These are phyloP conservation scores for Neurospora sublineolata DNA, from an alignment of 495 filamentous ascomycete species.

Conservation along the genomic window DNA sequence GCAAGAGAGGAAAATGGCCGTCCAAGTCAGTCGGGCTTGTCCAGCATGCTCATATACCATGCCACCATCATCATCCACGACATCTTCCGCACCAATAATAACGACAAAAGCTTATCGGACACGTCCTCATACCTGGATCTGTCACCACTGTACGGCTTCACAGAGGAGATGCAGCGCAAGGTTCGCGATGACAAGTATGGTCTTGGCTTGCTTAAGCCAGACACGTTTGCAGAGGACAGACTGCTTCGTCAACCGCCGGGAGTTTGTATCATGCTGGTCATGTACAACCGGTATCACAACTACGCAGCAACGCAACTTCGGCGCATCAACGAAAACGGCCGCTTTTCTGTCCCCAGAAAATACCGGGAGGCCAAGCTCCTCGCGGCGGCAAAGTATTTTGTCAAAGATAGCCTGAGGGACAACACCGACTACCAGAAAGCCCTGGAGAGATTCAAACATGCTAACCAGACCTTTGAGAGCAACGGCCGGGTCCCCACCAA, in stretches of 20 bases:
- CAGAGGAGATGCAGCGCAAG: slow-evolving; percentile 51
- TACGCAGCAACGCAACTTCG: slow-evolving; percentile 47
- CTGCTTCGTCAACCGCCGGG: slow-evolving; percentile 66
- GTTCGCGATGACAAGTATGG: slow-evolving; percentile 57
- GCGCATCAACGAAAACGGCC: slow-evolving; percentile 63
- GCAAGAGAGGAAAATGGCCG: slow-evolving; percentile 43
- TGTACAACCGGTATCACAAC: slow-evolving; percentile 67
- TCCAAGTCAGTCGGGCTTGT: slow-evolving; percentile 60
- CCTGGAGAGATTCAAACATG: background rate
- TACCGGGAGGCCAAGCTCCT: slow-evolving; percentile 43
- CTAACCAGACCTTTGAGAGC: background rate
- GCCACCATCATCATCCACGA: slow-evolving; percentile 76
- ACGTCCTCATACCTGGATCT: slow-evolving; percentile 75
- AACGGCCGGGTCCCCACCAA: background rate
- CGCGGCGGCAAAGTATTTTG: slow-evolving; percentile 12
- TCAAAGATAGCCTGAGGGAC: background rate
- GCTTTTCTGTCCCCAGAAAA: slow-evolving; percentile 46
- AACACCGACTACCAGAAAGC: background rate
- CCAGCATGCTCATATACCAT: slow-evolving; percentile 73
- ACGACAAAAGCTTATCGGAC: slow-evolving; percentile 22
- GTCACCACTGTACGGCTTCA: slow-evolving; percentile 69
- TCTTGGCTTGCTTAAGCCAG: slow-evolving; percentile 60
- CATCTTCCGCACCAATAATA: slow-evolving; percentile 30
- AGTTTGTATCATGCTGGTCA: slow-evolving; percentile 58
- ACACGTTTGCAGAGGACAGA: slow-evolving; percentile 61